Base-by-base conservation (phyloP, 1,284 basidiomycete species). In the Rhodotorula sp. region DNA sequence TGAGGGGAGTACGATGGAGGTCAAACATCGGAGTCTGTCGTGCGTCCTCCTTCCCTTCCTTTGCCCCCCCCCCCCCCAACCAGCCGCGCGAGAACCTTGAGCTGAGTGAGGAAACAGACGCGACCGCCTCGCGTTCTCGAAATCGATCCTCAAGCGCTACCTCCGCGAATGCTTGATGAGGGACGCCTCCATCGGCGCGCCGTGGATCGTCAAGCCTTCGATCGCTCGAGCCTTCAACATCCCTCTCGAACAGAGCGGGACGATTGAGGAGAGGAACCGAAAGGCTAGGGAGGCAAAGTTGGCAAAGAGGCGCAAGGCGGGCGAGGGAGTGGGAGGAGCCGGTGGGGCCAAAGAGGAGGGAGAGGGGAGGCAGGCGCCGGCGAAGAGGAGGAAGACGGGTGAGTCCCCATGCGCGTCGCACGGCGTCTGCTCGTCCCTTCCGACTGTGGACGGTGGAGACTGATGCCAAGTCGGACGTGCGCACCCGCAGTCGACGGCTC, bases 81-180 rank as follows among this genome's bases (percentile, higher is more conserved):
- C 20, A 51, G 49, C 22, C 5, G 27, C 52, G 5, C 29, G 13
- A 32, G 53, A 34, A 24, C 9, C 53, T 22, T 32, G 36, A 55
- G 32, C 55, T 44, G 2, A 17, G 11, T 24, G 9, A 4, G 32
- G 17, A 2, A 4, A 1, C 58, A 71, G 68, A n/a, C 92, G 95
- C 71, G 95, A 99, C 80, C 90, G 94, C 67, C 85, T 94, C 47
- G 89, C 91, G 29, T 98, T 97, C 82, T 95, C 92, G 54, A 96
- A 97, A 80, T 93, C 94, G 22, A 95, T 98, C 76, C 85, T 99
- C 39, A 91, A 94, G 74, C 90, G 94, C 49, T 98, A 95, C 81
- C 90, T 99, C 62, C 89, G 92, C 71, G 95, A 98, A 78, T 94
- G 92, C 78, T 89, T 98, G 6, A 87, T 90, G 75, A 88, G 95